Base-by-base conservation (phyloP, 148 eudicot species). In the Linanthus parryae region DNA sequence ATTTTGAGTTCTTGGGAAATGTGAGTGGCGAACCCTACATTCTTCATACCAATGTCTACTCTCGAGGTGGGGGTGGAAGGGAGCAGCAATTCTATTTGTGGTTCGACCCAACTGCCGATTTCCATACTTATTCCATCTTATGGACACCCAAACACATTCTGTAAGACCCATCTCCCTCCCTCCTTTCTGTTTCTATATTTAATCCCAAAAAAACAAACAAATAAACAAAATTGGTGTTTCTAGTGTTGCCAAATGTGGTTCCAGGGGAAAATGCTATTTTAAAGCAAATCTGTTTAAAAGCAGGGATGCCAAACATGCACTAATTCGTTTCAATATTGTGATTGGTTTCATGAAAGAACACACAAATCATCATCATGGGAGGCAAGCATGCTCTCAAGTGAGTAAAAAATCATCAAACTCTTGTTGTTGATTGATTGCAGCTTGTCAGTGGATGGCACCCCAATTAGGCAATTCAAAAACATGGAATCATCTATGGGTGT, bases 41-140 rank as follows among this genome's bases (percentile, higher is more conserved):
- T 55, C 59, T 55, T 4, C 48, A 41, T 37, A 55, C 59, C 23
- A 55, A 55, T 9, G 37, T 55, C 8, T 55, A 55, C 14, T 40
- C 48, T 2, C 48, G 28, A 55, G 59, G 59, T 15, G 59, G 48
- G 7, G 59, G 59, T 17, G 48, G 48, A 40, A 41, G 48, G 10
- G 59, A 55, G 10, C 59, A 55, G 43, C 59, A 55, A 15, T 55
- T 55, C 29, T 55, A 55, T 28, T 17, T 55, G 26, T 55, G 59
- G 59, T 55, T 55, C 26, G 59, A 55, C 23, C 59, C 59, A 9
- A 41, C 37, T 41, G 59, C 48, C 27, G 59, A 55, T 55, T 55
- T 55, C 29, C 59, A 55, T 27, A 55, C 59, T 1, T 55, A 55
- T 28, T 41, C 59, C 29, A 55, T 55, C 37, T 36, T 39, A 15